Evolutionary conservation across 441 rosid genomes (phyloP), one percentile per base, ranked within the genome.

Genomic region (Viola pubescens): DNA sequence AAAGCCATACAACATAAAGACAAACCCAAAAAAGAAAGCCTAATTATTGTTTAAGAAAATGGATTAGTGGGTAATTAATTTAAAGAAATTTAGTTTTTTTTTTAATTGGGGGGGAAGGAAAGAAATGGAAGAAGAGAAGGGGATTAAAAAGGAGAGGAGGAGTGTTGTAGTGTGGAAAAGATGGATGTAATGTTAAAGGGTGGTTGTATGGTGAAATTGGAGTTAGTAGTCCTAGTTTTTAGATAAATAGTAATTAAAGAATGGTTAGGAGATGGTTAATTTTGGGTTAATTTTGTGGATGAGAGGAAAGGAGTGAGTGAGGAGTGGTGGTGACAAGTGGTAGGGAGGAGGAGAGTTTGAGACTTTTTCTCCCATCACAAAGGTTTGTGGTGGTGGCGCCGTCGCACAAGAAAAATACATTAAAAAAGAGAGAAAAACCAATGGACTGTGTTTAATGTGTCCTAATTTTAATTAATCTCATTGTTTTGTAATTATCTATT

Each of bases 251-350:
- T 26, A 26, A 26, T 26, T 26, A 26, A 26, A 26, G 34, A 26
- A 2, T 26, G 34, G 34, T 26, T 26, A 26, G 34, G 79, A 58
- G 60, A 74, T 68, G 79, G 77, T 52, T 63, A 42, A 52, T 56
- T 76, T 74, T 70, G 69, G 79, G 77, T 52, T 63, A 42, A 52
- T 56, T 76, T 74, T 70, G 69, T 62, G 73, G 78, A 50, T 9
- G 69, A 49, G 68, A 40, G 12, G 38, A 61, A 38, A 46, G 56
- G 59, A 46, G 34, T 69, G 52, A 56, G 37, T 52, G 34, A 37
- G 37, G 68, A 56, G 74, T 41, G 34, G 77, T 56, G 77, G 59
- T 77, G 85, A 76, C 87, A 82, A 76, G 83, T 82, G 83, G 81
- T 69, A 37, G 84, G 86, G 59, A 46, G 54, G 37, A 54, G 48